Evolutionary conservation across 2,329 filamentous ascomycete genomes (phyloP).

Genomic region (Talaromyces amestolkiae): DNA sequence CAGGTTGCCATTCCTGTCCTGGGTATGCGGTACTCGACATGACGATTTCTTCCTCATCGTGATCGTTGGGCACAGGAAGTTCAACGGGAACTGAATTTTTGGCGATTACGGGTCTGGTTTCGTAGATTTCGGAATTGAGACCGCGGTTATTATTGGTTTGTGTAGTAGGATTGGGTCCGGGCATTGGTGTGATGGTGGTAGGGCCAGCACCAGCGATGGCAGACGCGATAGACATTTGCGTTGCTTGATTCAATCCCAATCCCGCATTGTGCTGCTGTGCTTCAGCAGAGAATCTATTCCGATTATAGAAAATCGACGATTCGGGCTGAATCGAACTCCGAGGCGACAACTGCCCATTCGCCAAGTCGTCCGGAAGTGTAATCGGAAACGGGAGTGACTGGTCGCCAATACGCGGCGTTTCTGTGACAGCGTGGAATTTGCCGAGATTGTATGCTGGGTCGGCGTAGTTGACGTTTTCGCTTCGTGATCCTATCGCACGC

Average conservation of each 20-base stretch:
- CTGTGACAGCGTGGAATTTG: slow-evolving; percentile 34
- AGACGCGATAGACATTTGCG: neutral
- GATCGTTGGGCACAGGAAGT: slow-evolving; percentile 35
- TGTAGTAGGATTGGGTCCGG: neutral
- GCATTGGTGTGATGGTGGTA: neutral
- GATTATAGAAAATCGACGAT: slow-evolving; percentile 16
- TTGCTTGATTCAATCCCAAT: neutral
- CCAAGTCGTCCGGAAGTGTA: slow-evolving; percentile 30
- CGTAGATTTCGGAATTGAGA: slow-evolving; percentile 17
- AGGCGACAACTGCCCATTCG: slow-evolving; percentile 21
- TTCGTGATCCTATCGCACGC: slow-evolving; percentile 25
- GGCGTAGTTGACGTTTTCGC: slow-evolving; percentile 24
- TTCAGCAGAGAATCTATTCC: slow-evolving; percentile 18
- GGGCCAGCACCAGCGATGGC: neutral
- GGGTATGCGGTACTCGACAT: slow-evolving; percentile 52
- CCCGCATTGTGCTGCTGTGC: slow-evolving; percentile 13
- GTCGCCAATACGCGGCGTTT: slow-evolving; percentile 33
- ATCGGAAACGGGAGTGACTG: slow-evolving; percentile 40
- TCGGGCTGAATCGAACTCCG: slow-evolving; percentile 15
- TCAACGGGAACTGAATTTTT: slow-evolving; percentile 31
- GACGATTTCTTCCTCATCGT: slow-evolving; percentile 45
- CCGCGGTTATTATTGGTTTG: neutral
- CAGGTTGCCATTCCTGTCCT: slow-evolving; percentile 48
- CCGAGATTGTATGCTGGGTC: slow-evolving; percentile 31
- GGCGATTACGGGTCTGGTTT: slow-evolving; percentile 25